Conservation (phyloP, 768 basidiomycete genomes). For the Termitomyces sp. region DNA sequence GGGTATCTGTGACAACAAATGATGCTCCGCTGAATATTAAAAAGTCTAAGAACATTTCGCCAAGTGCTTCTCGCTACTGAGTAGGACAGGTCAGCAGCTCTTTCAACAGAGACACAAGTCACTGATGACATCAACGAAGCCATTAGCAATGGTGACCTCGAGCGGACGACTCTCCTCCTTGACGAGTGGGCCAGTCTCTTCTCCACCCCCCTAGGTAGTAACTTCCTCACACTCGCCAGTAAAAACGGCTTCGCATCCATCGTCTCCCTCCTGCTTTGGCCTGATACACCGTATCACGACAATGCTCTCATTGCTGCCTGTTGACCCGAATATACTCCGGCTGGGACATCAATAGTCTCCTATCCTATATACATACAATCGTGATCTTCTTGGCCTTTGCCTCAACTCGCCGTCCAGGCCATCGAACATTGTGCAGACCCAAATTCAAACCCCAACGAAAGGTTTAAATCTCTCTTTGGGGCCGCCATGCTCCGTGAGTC, state of each 20-base stretch:
- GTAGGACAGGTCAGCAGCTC: background rate
- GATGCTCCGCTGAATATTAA: too few relatives aligned
- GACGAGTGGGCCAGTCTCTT: background rate
- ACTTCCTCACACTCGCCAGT: background rate
- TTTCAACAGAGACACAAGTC: background rate
- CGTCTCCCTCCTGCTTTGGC: slow-evolving; percentile 3
- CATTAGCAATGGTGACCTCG: background rate
- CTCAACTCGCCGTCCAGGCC: background rate
- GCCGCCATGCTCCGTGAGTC: background rate
- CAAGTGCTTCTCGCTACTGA: background rate
- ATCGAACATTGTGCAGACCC: slow-evolving; percentile 8
- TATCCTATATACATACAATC: background rate
- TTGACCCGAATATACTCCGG: background rate
- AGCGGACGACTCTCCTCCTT: background rate
- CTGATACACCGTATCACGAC: background rate
- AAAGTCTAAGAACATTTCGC: too few relatives aligned
- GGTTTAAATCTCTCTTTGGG: too few relatives aligned
- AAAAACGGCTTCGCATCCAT: background rate
- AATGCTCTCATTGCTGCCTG: slow-evolving; percentile 1
- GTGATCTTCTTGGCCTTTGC: slow-evolving; percentile 1
- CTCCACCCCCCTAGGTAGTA: background rate
- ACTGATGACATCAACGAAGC: background rate
- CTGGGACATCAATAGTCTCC: slow-evolving; percentile 5
- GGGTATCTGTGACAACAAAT: too few relatives aligned
- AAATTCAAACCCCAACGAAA: background rate